Percentiles rank a stretch among this genome's conserved stretches.
These are phyloP conservation scores for Erodium maritimum DNA, from an alignment of 345 rosid genomes.

Conservation along the genomic window DNA sequence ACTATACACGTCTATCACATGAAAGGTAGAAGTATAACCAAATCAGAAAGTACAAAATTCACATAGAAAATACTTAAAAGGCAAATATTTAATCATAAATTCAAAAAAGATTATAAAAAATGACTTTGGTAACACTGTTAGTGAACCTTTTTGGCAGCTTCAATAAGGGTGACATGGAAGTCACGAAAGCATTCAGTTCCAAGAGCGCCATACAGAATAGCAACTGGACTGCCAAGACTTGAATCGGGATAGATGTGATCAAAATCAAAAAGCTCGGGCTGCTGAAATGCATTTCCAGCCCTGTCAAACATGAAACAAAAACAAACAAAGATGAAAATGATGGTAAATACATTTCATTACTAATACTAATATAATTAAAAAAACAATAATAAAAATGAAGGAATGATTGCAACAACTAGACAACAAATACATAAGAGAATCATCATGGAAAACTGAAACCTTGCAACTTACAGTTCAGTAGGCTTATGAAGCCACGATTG, in stretches of 20 bases:
- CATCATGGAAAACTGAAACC: too few relatives aligned
- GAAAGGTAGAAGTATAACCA: too few relatives aligned
- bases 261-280: constrained; percentile 76
- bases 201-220: constrained; percentile 84
- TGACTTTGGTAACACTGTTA: background rate
- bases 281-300: constrained; percentile 50
- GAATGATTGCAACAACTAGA: constrained; percentile 7
- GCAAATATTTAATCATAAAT: too few relatives aligned
- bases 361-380: too few relatives aligned
- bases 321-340: background rate
- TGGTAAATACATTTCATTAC: too few relatives aligned
- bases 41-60: too few relatives aligned
- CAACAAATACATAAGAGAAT: background rate
- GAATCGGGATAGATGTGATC: constrained; percentile 69
- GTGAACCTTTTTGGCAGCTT: constrained; percentile 67
- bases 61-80: too few relatives aligned
- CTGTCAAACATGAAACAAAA: constrained; percentile 23
- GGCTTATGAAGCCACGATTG: constrained; percentile 43
- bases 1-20: too few relatives aligned
- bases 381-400: constrained; percentile 1
- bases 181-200: constrained; percentile 75
- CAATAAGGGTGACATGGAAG: constrained; percentile 52
- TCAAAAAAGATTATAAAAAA: too few relatives aligned
- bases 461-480: constrained; percentile 34
- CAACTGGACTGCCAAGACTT: constrained; percentile 45